Evolutionary conservation across 192 early-diverging fungal species (phyloP).

Genomic region (Entophlyctis luteolus): DNA sequence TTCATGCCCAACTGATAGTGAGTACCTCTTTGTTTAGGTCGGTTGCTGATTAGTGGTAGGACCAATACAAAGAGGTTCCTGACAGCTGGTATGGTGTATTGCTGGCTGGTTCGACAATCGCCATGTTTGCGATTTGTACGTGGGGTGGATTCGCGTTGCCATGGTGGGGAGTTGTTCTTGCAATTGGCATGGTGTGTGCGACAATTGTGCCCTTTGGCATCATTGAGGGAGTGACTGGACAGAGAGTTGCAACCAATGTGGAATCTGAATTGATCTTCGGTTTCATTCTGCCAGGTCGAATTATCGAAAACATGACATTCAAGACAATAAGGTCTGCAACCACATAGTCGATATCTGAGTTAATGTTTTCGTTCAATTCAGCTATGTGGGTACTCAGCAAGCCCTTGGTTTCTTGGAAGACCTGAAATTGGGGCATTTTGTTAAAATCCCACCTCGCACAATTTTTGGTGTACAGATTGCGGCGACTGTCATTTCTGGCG

Average conservation of each 20-base stretch:
- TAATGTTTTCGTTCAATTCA: background rate
- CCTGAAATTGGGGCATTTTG: constrained; percentile 64
- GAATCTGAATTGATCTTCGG: constrained; percentile 61
- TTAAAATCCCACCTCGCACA: constrained; percentile 72
- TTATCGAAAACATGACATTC: constrained; percentile 64
- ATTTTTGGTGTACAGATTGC: constrained; percentile 74
- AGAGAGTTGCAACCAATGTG: constrained; percentile 53
- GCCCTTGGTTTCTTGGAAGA: constrained; percentile 60
- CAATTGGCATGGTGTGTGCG: constrained; percentile 42
- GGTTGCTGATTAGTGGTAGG: constrained; percentile 6
- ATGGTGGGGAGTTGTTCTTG: constrained; percentile 32
- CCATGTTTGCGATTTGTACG: constrained; percentile 1
- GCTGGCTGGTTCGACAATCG: background rate
- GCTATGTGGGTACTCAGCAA: constrained; percentile 53
- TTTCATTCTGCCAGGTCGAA: constrained; percentile 56
- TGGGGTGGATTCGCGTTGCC: constrained; percentile 31
- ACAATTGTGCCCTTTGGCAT: constrained; percentile 64
- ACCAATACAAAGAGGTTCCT: constrained; percentile 31
- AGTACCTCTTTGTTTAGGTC: constrained; percentile 1
- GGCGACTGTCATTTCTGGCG: constrained; percentile 64
- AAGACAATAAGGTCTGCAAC: constrained; percentile 58
- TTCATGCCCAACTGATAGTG: constrained; percentile 27
- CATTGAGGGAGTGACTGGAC: constrained; percentile 56
- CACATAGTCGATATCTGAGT: background rate
- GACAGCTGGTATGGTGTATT: constrained; percentile 23